phyloP scores from a whole-genome alignment of 2,329 filamentous ascomycete species.

The Lanzia echinophila region DNA sequence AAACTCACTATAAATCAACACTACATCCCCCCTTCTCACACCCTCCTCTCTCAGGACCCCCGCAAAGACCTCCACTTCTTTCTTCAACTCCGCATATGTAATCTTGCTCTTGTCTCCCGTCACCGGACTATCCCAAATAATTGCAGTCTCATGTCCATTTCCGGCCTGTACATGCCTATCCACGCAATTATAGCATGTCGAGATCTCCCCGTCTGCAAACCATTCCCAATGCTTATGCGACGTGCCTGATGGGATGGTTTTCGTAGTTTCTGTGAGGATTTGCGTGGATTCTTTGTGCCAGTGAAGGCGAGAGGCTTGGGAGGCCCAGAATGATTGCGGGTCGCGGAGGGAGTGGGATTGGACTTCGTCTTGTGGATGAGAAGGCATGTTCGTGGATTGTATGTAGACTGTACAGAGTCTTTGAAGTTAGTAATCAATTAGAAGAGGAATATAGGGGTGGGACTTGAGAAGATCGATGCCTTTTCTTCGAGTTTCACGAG shows the following conservation, averaged over 20 bases:
- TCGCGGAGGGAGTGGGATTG: slow-evolving; percentile 51
- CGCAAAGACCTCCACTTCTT: slow-evolving; percentile 75
- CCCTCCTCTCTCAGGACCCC: slow-evolving; percentile 78
- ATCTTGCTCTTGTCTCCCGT: slow-evolving; percentile 63
- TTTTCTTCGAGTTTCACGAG: too few relatives aligned
- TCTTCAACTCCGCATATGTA: slow-evolving; percentile 68
- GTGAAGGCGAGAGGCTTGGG: slow-evolving; percentile 65
- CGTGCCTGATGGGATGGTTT: slow-evolving; percentile 55
- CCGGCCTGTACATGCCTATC: slow-evolving; percentile 81
- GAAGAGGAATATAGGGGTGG: too few relatives aligned
- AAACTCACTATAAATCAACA: slow-evolving; percentile 75
- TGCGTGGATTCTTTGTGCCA: slow-evolving; percentile 73
- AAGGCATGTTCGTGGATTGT: slow-evolving; percentile 18
- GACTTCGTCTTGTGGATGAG: slow-evolving; percentile 30
- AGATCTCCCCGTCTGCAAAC: slow-evolving; percentile 85
- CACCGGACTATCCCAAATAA: slow-evolving; percentile 85
- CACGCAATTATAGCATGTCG: slow-evolving; percentile 85
- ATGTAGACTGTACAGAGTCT: too few relatives aligned
- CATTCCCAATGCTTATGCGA: slow-evolving; percentile 76
- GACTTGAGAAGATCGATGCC: too few relatives aligned
- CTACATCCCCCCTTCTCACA: slow-evolving; percentile 75
- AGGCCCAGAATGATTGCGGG: slow-evolving; percentile 67
- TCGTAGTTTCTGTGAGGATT: slow-evolving; percentile 53
- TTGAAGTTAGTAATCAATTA: not conserved
- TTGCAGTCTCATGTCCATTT: slow-evolving; percentile 65